Conservation (phyloP, 129 eudicot genomes). For the Flaveria trinervia region DNA sequence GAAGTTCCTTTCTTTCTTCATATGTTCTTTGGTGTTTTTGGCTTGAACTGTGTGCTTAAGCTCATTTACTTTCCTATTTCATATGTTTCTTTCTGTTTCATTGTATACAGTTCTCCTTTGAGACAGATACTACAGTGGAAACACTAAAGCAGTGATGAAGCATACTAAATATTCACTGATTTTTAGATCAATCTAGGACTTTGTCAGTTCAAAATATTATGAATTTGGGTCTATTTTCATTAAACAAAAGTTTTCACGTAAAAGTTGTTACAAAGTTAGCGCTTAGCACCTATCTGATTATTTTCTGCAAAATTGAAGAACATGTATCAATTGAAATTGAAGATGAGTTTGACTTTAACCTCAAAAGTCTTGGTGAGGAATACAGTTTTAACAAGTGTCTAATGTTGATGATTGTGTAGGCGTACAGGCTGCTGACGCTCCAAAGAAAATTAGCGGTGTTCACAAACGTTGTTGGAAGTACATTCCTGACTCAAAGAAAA, state of each 20-base stretch:
- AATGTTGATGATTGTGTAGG: constrained; percentile 47
- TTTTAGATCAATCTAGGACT: background rate
- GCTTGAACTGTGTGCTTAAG: background rate
- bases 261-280: background rate
- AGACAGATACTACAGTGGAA: no score
- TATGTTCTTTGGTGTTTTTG: background rate
- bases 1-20: no score
- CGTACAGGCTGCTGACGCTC: constrained; percentile 62
- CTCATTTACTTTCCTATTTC: background rate
- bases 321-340: background rate
- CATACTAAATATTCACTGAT: no score
- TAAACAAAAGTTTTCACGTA: background rate
- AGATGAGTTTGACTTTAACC: constrained; percentile 6
- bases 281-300: background rate
- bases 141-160: no score
- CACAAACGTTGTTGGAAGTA: constrained; percentile 96
- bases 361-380: background rate
- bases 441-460: constrained; percentile 93
- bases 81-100: background rate
- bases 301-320: background rate
- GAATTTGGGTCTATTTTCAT: background rate
- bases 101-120: no score
- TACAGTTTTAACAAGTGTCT: background rate
- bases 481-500: constrained; percentile 49
- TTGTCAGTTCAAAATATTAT: background rate